Base-by-base conservation (phyloP, 2,329 filamentous ascomycete species). In the Grosmannia penicillata region DNA sequence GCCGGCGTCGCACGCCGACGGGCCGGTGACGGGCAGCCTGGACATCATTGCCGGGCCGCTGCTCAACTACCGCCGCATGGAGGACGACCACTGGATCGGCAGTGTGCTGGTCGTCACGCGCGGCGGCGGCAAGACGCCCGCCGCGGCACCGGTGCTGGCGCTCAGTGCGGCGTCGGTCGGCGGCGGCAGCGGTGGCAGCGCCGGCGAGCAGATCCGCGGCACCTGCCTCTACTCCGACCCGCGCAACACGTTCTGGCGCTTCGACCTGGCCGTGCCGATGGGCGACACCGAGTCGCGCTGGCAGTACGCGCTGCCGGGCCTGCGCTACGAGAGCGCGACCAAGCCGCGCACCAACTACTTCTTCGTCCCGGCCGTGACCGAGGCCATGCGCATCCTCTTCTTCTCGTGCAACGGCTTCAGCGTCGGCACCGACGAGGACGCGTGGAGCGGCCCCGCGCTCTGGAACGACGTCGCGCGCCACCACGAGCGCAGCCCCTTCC, bases 341-440 rank as follows among this genome's bases (percentile, higher is more conserved):
- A 72, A 75, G 53, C 65, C 67, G 7, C 63, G 61, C 42, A 59
- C 56, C 63, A 93, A 69, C 61, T 73, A 48, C 36, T 98, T 98
- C 59, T 93, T 81, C 67, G 75, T 96, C 5, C 89, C 91, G 11
- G 84, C 82, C 11, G 66, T 69, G 41, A 73, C 75, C 32, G 79
- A 95, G 58, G 82, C 83, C 5, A 96, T 98, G 89, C 85, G 93
- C 54, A 82, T 95, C 53, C 93, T 96, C 84, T 98, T 95, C 60
- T 82, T 95, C 63, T 94, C 84, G 41, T 95, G 91, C 63, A 98
- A 98, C 57, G 93, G 91, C 14, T 98, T 98, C 63, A 89, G 82
- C 48, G 70, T 91, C 28, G 82, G 81, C 38, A 89, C 85, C 4
- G 82, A 94, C 55, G 76, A 91, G 43, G 76, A 83, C 36, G 78